A percentile compares a stretch with the other conserved stretches of the same genome.
Conservation (phyloP, 768 basidiomycete species). For the Goffeauzyma gilvescens region DNA sequence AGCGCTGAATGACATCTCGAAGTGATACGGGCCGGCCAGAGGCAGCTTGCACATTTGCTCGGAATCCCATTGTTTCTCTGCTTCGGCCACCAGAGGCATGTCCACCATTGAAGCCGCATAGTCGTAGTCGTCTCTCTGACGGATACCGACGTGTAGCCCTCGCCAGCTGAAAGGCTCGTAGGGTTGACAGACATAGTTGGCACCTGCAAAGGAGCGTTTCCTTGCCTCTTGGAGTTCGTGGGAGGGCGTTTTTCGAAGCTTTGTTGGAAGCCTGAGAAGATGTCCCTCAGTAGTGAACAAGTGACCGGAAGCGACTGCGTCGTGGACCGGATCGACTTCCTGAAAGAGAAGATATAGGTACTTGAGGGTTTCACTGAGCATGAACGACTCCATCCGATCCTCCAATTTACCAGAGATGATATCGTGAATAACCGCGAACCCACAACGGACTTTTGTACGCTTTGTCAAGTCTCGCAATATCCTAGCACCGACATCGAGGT, state of each 20-base stretch:
- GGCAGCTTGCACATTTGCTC: slow-evolving; percentile 62
- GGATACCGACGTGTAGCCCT: slow-evolving; percentile 51
- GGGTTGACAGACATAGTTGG: slow-evolving; percentile 40
- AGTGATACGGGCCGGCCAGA: slow-evolving; percentile 47
- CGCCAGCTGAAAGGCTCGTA: slow-evolving; percentile 35
- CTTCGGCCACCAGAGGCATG: slow-evolving; percentile 37
- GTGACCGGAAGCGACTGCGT: slow-evolving; percentile 62
- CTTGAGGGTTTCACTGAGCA: slow-evolving; percentile 69
- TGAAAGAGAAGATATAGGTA: slow-evolving; percentile 88
- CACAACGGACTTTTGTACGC: slow-evolving; percentile 66
- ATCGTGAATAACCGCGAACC: slow-evolving; percentile 63
- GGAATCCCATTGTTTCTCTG: slow-evolving; percentile 44
- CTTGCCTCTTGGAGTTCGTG: too few relatives aligned
- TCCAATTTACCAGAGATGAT: slow-evolving; percentile 42
- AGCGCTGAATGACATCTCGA: slow-evolving; percentile 59
- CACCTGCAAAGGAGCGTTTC: too few relatives aligned
- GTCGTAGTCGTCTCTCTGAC: slow-evolving; percentile 54
- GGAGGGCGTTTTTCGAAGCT: slow-evolving; percentile 44
- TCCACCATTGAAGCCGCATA: slow-evolving; percentile 59
- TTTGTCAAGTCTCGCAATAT: slow-evolving; percentile 54
- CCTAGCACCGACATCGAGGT: slow-evolving; percentile 75
- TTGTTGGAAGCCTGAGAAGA: slow-evolving; percentile 46
- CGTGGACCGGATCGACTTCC: slow-evolving; percentile 55
- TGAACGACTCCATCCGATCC: slow-evolving; percentile 94
- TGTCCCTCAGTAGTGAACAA: slow-evolving; percentile 96